These are phyloP conservation scores for Dillenia suffruticosa DNA, from an alignment of 164 flowering plant genomes.

Conservation along the genomic window DNA sequence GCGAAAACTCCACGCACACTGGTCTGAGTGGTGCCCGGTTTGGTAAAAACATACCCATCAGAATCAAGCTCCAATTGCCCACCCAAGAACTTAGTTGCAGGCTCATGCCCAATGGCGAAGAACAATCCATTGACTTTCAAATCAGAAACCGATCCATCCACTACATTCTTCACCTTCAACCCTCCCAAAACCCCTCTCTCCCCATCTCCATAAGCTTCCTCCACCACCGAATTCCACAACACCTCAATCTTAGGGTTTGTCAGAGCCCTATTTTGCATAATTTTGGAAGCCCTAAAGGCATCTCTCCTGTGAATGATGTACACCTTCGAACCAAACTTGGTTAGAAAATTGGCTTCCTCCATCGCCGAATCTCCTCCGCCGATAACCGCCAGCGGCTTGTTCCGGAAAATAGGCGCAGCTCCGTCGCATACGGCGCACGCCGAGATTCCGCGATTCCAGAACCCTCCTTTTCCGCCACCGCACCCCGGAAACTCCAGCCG, in stretches of 20 bases:
- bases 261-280: conserved; percentile 80
- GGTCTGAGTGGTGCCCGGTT: conserved; percentile 79
- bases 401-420: conserved; percentile 80
- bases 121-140: conserved; percentile 80
- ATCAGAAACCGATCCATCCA: conserved; percentile 61
- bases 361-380: conserved; percentile 99
- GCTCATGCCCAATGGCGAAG: conserved; percentile 97
- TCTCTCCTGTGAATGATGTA: conserved; percentile 79
- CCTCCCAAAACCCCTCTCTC: conserved; percentile 53
- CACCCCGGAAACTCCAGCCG: conserved; percentile 63
- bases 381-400: conserved; percentile 82
- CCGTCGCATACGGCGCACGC: conserved; percentile 85
- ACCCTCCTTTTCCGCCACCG: conserved; percentile 41
- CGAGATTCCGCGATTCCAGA: conserved; percentile 94
- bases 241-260: conserved; percentile 82
- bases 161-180: conserved; percentile 70
- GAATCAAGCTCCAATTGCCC: conserved; percentile 78
- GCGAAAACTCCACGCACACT: conserved; percentile 91
- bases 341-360: conserved; percentile 88
- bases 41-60: conserved; percentile 78
- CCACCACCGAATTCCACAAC: conserved; percentile 75
- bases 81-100: conserved; percentile 87
- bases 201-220: conserved; percentile 65
- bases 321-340: conserved; percentile 84
- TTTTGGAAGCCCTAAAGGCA: conserved; percentile 81